Percentiles rank a stretch among this genome's conserved stretches.
phyloP scores from a whole-genome alignment of 2,329 filamentous ascomycete genomes.

The Apiospora phragmitis region DNA sequence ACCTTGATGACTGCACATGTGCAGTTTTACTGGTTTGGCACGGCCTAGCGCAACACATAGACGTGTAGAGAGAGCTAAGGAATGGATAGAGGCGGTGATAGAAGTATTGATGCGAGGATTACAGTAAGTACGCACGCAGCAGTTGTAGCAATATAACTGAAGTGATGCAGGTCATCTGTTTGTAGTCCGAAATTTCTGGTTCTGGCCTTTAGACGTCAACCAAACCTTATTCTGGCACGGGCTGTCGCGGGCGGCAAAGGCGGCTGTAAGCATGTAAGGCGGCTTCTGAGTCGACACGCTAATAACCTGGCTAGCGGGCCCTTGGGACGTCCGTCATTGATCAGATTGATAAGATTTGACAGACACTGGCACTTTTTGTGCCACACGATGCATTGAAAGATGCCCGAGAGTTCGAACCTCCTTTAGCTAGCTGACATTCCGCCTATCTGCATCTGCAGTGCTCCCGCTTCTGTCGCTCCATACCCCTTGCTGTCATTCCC shows the following conservation, averaged over 20 bases:
- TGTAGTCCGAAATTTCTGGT: not conserved
- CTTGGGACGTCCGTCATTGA: not conserved
- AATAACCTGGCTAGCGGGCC: slow-evolving; percentile 5
- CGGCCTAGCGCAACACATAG: not conserved
- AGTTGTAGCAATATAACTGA: not conserved
- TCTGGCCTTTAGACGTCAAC: not conserved
- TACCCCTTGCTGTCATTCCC: not conserved
- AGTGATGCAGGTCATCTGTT: not conserved
- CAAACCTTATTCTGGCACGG: not conserved
- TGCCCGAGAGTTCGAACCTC: not conserved
- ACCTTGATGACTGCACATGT: not conserved
- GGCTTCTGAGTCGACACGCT: not conserved
- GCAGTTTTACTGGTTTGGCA: not conserved
- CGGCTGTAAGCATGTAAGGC: not conserved
- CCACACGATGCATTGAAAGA: not conserved
- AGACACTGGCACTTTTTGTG: not conserved
- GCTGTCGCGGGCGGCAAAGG: not conserved
- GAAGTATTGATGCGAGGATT: not conserved
- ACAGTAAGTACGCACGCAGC: not conserved
- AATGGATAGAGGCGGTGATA: not conserved
- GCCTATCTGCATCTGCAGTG: not conserved
- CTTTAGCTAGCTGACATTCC: not conserved
- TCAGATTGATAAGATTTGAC: slow-evolving; percentile 9
- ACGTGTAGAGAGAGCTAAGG: not conserved
- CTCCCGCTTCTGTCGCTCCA: not conserved